phyloP scores from a whole-genome alignment of 164 flowering plant species.

The Liquidambar formosana region DNA sequence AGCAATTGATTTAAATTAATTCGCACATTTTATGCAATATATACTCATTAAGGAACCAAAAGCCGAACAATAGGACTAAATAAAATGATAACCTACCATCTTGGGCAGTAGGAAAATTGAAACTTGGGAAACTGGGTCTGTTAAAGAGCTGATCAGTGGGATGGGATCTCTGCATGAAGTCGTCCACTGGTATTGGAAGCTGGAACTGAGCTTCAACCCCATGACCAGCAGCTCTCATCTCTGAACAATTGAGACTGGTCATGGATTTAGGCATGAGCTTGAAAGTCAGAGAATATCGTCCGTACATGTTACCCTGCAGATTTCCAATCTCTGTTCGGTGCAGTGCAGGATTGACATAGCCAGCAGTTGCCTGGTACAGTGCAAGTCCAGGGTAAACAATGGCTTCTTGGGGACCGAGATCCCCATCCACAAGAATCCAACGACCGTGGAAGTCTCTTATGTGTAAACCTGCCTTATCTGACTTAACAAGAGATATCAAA shows the following conservation, averaged over 20 bases:
- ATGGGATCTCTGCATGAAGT: conserved; percentile 93
- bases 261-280: conserved; percentile 94
- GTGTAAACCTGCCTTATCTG: conserved; percentile 84
- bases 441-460: conserved; percentile 78
- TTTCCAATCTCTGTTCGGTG: conserved; percentile 58
- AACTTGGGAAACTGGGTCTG: conserved; percentile 55
- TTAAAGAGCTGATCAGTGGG: conserved; percentile 68
- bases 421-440: conserved; percentile 86
- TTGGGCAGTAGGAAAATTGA: conserved; percentile 53
- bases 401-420: conserved; percentile 92
- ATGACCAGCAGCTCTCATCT: conserved; percentile 96
- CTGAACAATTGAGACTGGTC: conserved; percentile 87
- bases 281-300: conserved; percentile 84
- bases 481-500: conserved; percentile 69
- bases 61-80: not conserved
- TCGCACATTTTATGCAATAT: not conserved
- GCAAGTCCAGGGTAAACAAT: conserved; percentile 93
- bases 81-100: conserved; percentile 58
- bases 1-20: not conserved
- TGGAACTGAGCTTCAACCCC: conserved; percentile 95
- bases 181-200: conserved; percentile 92
- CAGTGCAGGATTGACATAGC: conserved; percentile 78
- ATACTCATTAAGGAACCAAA: not conserved
- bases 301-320: conserved; percentile 65
- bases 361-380: conserved; percentile 93